These are phyloP conservation scores for Steccherinum ochraceum DNA, from an alignment of 768 basidiomycete species.

Conservation along the genomic window DNA sequence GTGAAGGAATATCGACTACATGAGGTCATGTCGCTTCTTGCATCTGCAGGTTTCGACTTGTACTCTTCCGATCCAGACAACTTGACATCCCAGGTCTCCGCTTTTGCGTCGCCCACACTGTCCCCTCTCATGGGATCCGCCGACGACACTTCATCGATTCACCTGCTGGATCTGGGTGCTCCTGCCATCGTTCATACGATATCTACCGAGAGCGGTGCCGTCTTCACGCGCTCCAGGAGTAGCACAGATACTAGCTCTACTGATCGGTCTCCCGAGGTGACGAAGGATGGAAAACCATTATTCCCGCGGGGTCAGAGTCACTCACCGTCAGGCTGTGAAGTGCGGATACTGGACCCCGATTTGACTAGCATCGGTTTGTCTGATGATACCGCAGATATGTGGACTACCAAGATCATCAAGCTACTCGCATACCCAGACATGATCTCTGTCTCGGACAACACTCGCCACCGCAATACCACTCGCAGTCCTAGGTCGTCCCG, in stretches of 20 bases:
- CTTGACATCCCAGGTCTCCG: constrained; percentile 21
- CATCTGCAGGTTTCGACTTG: constrained; percentile 58
- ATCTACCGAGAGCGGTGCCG: constrained; percentile 30
- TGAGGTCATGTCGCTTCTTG: constrained; percentile 55
- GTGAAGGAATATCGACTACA: constrained; percentile 61
- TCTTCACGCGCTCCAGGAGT: constrained; percentile 44
- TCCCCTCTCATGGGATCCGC: constrained; percentile 11
- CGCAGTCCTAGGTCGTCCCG: neutral
- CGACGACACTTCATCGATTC: constrained; percentile 14
- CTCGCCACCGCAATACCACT: neutral
- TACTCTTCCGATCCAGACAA: constrained; percentile 27
- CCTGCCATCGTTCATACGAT: constrained; percentile 27
- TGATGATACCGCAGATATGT: constrained; percentile 60
- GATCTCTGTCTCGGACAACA: constrained; percentile 23
- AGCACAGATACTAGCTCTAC: constrained; percentile 23
- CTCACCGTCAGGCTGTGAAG: constrained; percentile 52
- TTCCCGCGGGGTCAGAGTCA: constrained; percentile 34
- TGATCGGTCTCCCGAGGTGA: neutral
- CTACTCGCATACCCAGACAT: constrained; percentile 73
- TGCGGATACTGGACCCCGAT: constrained; percentile 60
- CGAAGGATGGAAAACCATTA: constrained; percentile 7
- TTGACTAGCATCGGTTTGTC: constrained; percentile 72
- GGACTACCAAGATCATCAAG: constrained; percentile 75
- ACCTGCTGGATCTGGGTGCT: constrained; percentile 27
- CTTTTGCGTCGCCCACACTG: constrained; percentile 19